Conservation (phyloP, 441 rosid species). For the Pelargonium fulgidum region DNA sequence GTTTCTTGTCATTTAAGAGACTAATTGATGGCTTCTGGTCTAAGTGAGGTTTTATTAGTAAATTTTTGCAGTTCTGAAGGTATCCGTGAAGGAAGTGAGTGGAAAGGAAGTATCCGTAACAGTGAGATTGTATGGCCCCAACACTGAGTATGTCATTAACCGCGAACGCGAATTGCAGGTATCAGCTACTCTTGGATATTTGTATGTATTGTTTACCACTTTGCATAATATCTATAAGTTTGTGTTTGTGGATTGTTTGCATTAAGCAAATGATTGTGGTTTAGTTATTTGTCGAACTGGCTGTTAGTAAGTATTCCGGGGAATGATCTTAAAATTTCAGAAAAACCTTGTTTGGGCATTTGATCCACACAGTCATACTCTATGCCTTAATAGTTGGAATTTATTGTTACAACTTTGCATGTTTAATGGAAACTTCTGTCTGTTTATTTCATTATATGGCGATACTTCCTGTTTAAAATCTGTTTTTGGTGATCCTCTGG, state of each 20-base stretch:
- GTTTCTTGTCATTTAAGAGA: background rate
- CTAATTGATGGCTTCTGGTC: background rate
- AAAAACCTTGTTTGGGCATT: too few species aligned
- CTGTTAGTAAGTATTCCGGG: background rate
- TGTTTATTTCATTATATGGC: background rate
- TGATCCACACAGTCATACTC: too few species aligned
- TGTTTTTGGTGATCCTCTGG: background rate
- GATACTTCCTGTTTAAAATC: background rate
- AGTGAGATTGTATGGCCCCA: conserved; percentile 85
- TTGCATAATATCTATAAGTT: background rate
- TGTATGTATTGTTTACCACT: background rate
- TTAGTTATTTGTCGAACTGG: background rate
- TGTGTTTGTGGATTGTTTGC: too few species aligned
- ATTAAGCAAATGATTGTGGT: background rate
- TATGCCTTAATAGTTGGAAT: too few species aligned
- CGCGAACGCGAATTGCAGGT: conserved; percentile 77
- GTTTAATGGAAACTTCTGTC: background rate
- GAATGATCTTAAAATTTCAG: background rate
- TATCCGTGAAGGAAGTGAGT: conserved; percentile 58
- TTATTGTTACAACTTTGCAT: too few species aligned
- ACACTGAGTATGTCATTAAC: conserved; percentile 85
- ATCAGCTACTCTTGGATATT: conserved; percentile 9
- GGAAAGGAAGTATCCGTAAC: conserved; percentile 49
- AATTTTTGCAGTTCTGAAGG: conserved; percentile 66
- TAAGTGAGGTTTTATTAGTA: background rate